Evolutionary conservation across 768 basidiomycete genomes (phyloP), one percentile per base, ranked within the genome.

Genomic region (Calocybe cyanea): DNA sequence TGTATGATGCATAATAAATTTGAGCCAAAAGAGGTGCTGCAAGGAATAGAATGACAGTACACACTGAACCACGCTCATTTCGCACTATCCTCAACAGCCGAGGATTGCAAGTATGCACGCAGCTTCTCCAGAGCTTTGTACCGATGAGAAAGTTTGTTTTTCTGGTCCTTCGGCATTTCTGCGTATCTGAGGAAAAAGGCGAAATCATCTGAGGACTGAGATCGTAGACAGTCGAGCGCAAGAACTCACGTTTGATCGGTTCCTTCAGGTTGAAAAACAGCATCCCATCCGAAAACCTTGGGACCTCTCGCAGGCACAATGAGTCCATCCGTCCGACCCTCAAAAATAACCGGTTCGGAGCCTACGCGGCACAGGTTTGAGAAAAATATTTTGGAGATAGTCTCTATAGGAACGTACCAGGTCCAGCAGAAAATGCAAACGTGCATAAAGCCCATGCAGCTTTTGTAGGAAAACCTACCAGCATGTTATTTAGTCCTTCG

Each of bases 361-460:
- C 77, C 80, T 67, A 41, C 7, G 15, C 15, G 41, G 5, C 25
- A 20, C 37, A 15, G 31, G 20, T 30, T 32, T 41, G 34, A 39
- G 11, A 21, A 28, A 15, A 28, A 19, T n/a, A 15, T 7, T 13
- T 15, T 8, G 14, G 2, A 28, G 25, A 11, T n/a, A n/a, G n/a
- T n/a, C n/a, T n/a, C n/a, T n/a, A n/a, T n/a, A n/a, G 20, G 41
- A 25, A 19, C 48, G 20, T 56, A 60, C 80, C 83, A 19, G 93
- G 92, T 0, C 92, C 92, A 0, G 84, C 71, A 31, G 86, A 87
- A 62, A 96, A 98, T 5, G 94, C 95, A 56, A 98, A 98, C 1
- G 96, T 98, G 66, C 95, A 98, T 6, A 97, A 71, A 0, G 95
- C 94, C 57, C 85, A 87, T 0, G 96, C 96, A 10, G 75, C 79